phyloP scores from a whole-genome alignment of 192 early-diverging fungal species.

The Umbelopsis sp. region DNA sequence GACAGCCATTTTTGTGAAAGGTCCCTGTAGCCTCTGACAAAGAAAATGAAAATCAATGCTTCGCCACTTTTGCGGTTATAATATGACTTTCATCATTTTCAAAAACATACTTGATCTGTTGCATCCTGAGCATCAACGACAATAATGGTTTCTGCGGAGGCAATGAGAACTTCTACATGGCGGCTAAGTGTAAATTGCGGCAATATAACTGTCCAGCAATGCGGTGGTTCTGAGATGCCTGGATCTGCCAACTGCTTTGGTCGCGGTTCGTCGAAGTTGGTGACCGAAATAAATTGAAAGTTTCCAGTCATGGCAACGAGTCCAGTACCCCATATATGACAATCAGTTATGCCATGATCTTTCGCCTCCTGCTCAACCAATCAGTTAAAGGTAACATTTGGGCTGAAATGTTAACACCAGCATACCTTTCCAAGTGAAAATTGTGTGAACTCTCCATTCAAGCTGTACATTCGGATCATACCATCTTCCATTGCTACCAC shows the following conservation, averaged over 20 bases:
- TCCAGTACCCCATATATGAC: conserved; percentile 88
- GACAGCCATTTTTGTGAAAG: conserved; percentile 84
- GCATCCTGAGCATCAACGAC: conserved; percentile 77
- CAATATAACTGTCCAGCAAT: conserved; percentile 88
- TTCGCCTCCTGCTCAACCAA: conserved; percentile 65
- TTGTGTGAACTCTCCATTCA: conserved; percentile 80
- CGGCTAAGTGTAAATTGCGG: conserved; percentile 85
- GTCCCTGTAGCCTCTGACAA: conserved; percentile 79
- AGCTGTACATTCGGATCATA: conserved; percentile 75
- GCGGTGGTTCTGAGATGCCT: conserved; percentile 69
- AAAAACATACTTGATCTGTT: conserved; percentile 75
- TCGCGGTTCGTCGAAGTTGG: conserved; percentile 84
- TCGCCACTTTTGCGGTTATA: not conserved
- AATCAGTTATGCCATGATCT: conserved; percentile 80
- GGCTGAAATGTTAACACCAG: not conserved
- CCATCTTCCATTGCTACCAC: conserved; percentile 89
- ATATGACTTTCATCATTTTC: not conserved
- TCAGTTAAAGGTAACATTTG: not conserved
- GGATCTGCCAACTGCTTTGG: conserved; percentile 76
- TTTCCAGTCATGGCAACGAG: conserved; percentile 90
- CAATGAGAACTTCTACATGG: conserved; percentile 89
- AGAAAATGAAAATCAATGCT: not conserved
- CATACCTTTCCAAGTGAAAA: conserved; percentile 78
- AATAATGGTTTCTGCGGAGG: conserved; percentile 77
- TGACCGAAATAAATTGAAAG: conserved; percentile 79